A percentile compares a stretch with the other conserved stretches of the same genome.
Evolutionary conservation across 2,329 filamentous ascomycete genomes (phyloP).

Genomic region (Pseudogymnoascus sp.): DNA sequence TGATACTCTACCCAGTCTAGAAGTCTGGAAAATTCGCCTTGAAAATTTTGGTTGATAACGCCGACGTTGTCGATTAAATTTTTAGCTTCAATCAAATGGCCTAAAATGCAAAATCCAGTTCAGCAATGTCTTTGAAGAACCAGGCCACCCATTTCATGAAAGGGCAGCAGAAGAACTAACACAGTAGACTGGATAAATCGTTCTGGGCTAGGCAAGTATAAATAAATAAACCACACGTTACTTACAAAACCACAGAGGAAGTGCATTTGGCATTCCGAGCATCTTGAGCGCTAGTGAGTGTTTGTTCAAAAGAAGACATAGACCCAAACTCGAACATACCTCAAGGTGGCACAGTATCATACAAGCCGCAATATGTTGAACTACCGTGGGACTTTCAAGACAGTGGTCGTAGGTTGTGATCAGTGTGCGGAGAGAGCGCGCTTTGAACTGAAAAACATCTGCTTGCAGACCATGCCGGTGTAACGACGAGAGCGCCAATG

Average conservation of each 20-base stretch:
- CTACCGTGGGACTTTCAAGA: slow-evolving; percentile 16
- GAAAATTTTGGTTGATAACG: slow-evolving; percentile 14
- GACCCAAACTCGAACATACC: slow-evolving; percentile 16
- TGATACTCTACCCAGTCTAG: slow-evolving; percentile 19
- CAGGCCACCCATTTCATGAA: slow-evolving; percentile 14
- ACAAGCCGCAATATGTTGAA: slow-evolving; percentile 20
- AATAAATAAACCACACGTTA: slow-evolving; percentile 15
- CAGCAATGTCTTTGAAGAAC: slow-evolving; percentile 17
- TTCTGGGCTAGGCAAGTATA: slow-evolving; percentile 14
- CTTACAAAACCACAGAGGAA: slow-evolving; percentile 19
- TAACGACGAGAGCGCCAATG: slow-evolving; percentile 19
- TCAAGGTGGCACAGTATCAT: slow-evolving; percentile 21
- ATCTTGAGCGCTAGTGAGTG: slow-evolving; percentile 18
- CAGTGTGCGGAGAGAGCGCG: slow-evolving; percentile 17
- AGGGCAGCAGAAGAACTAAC: slow-evolving; percentile 11
- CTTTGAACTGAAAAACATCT: slow-evolving; percentile 17
- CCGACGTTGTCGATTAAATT: slow-evolving; percentile 17
- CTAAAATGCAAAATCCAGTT: slow-evolving; percentile 15
- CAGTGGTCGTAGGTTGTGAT: slow-evolving; percentile 15
- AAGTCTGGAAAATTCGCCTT: slow-evolving; percentile 18
- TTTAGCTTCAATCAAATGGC: slow-evolving; percentile 19
- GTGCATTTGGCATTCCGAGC: slow-evolving; percentile 16
- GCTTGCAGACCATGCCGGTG: slow-evolving; percentile 19
- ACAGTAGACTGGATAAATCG: slow-evolving; percentile 13
- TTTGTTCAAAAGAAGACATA: slow-evolving; percentile 13